Evolutionary conservation across 163 green algal genomes (phyloP), one percentile per base, ranked within the genome.

Genomic region (Volvox carteri): DNA sequence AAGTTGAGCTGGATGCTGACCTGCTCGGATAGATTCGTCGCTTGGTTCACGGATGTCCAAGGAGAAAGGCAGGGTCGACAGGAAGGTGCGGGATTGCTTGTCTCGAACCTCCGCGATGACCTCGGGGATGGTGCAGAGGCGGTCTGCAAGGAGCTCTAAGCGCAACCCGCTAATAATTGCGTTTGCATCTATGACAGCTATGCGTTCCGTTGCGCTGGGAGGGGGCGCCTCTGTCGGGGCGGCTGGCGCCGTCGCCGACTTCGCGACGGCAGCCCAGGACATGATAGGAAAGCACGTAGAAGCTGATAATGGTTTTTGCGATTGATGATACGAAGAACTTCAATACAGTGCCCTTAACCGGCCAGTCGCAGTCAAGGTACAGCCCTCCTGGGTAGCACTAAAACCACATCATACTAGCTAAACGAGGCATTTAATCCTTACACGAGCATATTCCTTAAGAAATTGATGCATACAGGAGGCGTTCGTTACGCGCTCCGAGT

Each of bases 131-230:
- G 97, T 99, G 8, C 98, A 91, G 18, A 94, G 88, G 25, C 81
- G 80, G 39, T 98, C 94, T 0, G 92, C 95, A 14, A 97, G 73
- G 8, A 80, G 74, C 16, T 96, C 90, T 16, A 99, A 84, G 0
- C 89, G 84, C 7, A 96, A 25, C 8, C 96, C 95, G n/a, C 52
- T 93, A 86, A 99, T 99, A 56, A 99, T 95, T n/a, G 97, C 97
- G 79, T 99, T 99, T 30, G 97, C 93, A 68, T 99, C 97, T 2
- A 99, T 86, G 25, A 99, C 95, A 11, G 94, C 93, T 25, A 96
- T 62, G 41, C 70, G 77, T 9, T 70, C 65, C 25, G 79, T 54
- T 11, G 73, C 35, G 8, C n/a, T 74, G 1, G 83, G 68, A 11
- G 83, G 28, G 1, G 81, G 67, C 35, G 67, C 67, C 12, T 68